A percentile compares a stretch with the other conserved stretches of the same genome.
Conservation (phyloP, 176 grass and related monocot species). For the Cocos nucifera region DNA sequence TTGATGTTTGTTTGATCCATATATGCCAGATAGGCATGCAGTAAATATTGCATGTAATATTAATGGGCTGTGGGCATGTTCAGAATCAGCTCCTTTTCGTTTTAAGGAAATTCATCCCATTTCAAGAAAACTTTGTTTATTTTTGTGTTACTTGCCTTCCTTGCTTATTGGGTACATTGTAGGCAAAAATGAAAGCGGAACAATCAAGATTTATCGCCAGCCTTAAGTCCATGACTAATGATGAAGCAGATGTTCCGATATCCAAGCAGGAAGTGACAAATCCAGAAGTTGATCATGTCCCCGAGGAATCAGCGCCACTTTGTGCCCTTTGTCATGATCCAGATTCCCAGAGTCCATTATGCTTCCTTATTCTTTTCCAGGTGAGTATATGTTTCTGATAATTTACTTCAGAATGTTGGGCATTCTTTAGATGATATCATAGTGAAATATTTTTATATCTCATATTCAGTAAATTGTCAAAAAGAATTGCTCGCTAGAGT, state of each 20-base stretch:
- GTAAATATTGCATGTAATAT: too few species aligned
- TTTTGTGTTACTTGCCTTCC: neutral
- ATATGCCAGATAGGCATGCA: too few species aligned
- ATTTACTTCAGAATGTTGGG: too few species aligned
- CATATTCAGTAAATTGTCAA: too few species aligned
- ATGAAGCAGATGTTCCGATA: slow-evolving; percentile 32
- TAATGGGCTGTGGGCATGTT: too few species aligned
- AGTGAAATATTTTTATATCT: too few species aligned
- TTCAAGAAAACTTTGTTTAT: too few species aligned
- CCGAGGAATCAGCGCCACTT: slow-evolving; percentile 53
- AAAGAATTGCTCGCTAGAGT: too few species aligned
- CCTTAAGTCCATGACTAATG: slow-evolving; percentile 47
- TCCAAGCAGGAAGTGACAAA: slow-evolving; percentile 41
- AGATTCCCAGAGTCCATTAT: slow-evolving; percentile 80
- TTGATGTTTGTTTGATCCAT: too few species aligned
- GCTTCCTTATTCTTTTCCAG: slow-evolving; percentile 97
- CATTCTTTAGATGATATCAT: too few species aligned
- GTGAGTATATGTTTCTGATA: slow-evolving; percentile 13
- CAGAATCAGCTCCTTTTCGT: too few species aligned
- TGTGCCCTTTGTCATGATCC: slow-evolving; percentile 88
- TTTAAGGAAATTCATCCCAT: too few species aligned
- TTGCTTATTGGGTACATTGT: slow-evolving; percentile 14
- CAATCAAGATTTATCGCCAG: slow-evolving; percentile 87
- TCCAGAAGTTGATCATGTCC: slow-evolving; percentile 26
- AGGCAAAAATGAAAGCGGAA: slow-evolving; percentile 93